phyloP scores from a whole-genome alignment of 257 asterid genomes.

The Avicennia marina region DNA sequence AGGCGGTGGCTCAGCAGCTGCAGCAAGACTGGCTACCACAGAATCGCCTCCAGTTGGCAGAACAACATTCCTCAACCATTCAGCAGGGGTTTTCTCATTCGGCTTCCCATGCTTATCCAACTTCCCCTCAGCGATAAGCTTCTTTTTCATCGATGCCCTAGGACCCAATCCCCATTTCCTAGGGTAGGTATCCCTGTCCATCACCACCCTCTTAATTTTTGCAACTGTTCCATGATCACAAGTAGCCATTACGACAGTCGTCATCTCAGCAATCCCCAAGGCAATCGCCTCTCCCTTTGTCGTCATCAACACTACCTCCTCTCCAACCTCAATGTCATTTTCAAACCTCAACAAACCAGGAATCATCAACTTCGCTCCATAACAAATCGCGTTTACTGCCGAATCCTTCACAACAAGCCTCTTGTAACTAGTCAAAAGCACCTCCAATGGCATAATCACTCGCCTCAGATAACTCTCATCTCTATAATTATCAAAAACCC shows the following conservation, averaged over 20 bases:
- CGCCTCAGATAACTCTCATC: constrained; percentile 85
- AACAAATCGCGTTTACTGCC: constrained; percentile 79
- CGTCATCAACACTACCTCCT: constrained; percentile 79
- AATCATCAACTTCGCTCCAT: constrained; percentile 84
- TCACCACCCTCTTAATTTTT: constrained; percentile 83
- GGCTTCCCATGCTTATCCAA: constrained; percentile 79
- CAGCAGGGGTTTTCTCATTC: constrained; percentile 56
- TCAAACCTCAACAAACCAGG: constrained; percentile 85
- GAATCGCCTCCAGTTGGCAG: constrained; percentile 72
- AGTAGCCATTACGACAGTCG: constrained; percentile 82
- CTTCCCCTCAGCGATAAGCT: constrained; percentile 73
- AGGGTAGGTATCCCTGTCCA: constrained; percentile 91
- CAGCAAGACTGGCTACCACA: constrained; percentile 58
- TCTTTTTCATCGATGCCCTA: constrained; percentile 80
- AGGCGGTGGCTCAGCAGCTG: constrained; percentile 30
- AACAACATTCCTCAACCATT: constrained; percentile 69
- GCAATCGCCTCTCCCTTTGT: constrained; percentile 90
- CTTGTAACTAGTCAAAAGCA: constrained; percentile 70
- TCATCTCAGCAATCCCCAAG: constrained; percentile 82
- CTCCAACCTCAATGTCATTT: constrained; percentile 74
- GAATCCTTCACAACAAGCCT: constrained; percentile 85
- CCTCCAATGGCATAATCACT: constrained; percentile 81
- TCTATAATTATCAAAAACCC: constrained; percentile 70
- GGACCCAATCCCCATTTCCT: constrained; percentile 97
- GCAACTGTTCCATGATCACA: constrained; percentile 92